Evolutionary conservation across 768 basidiomycete species (phyloP).

Genomic region (Mycena capillaripes): DNA sequence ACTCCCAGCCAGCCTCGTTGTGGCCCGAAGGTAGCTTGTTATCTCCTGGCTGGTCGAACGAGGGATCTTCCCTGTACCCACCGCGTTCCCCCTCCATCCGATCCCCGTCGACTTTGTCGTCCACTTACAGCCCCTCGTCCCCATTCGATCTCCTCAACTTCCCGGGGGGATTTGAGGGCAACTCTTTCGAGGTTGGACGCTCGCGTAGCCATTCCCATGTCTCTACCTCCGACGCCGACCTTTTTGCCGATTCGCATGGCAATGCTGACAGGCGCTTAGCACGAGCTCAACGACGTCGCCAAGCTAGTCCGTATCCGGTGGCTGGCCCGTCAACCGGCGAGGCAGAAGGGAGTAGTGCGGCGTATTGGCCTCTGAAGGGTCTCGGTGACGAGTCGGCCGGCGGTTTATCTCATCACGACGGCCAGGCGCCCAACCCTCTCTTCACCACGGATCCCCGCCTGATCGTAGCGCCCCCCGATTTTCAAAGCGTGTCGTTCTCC

Average conservation of each 20-base stretch:
- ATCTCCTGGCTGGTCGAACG: no score
- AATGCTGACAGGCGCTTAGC: not conserved
- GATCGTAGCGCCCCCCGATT: not conserved
- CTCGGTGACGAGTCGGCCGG: not conserved
- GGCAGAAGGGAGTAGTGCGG: not conserved
- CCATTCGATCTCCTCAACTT: not conserved
- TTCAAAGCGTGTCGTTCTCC: not conserved
- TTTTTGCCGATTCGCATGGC: not conserved
- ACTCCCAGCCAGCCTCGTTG: not conserved
- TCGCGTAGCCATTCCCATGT: not conserved
- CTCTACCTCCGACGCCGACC: not conserved
- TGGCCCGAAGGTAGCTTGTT: no score
- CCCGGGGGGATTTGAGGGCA: not conserved
- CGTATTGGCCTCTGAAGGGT: not conserved
- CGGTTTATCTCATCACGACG: not conserved
- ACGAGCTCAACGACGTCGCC: not conserved
- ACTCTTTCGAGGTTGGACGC: not conserved
- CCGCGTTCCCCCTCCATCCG: not conserved
- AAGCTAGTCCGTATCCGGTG: conserved; percentile 1
- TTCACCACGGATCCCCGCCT: no score
- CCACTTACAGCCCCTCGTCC: not conserved
- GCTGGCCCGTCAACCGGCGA: not conserved
- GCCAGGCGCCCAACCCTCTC: no score
- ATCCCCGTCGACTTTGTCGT: not conserved
- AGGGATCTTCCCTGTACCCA: not conserved